These are phyloP conservation scores for Coniochaeta pulveracea DNA, from an alignment of 2,329 filamentous ascomycete species.

Conservation along the genomic window DNA sequence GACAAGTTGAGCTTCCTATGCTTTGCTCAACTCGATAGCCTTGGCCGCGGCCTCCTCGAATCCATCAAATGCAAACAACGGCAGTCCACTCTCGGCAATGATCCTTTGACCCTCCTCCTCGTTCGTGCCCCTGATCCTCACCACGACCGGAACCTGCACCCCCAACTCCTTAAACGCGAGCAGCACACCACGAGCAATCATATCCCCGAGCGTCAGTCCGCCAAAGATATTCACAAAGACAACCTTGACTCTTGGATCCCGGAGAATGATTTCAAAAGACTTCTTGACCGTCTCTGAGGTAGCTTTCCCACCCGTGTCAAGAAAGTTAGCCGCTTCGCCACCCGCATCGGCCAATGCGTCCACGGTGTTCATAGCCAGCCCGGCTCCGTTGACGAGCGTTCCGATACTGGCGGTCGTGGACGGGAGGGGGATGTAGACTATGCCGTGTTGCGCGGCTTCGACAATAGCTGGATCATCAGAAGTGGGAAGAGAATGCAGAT, in stretches of 20 bases:
- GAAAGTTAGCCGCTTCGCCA: slow-evolving; percentile 67
- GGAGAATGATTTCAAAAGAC: slow-evolving; percentile 62
- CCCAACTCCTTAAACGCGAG: slow-evolving; percentile 60
- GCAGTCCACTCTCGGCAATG: slow-evolving; percentile 56
- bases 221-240: slow-evolving; percentile 49
- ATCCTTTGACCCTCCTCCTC: slow-evolving; percentile 59
- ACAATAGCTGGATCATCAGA: slow-evolving; percentile 22
- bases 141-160: slow-evolving; percentile 62
- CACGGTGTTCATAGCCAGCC: slow-evolving; percentile 83
- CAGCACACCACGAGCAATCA: slow-evolving; percentile 69
- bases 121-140: slow-evolving; percentile 64
- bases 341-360: slow-evolving; percentile 62
- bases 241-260: slow-evolving; percentile 60
- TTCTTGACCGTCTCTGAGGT: slow-evolving; percentile 71
- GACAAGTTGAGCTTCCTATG: too few species aligned
- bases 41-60: slow-evolving; percentile 63
- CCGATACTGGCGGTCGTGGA: slow-evolving; percentile 52
- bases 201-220: slow-evolving; percentile 59
- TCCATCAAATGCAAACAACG: slow-evolving; percentile 59
- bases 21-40: slow-evolving; percentile 51
- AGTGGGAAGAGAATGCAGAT: slow-evolving; percentile 20
- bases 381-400: slow-evolving; percentile 80
- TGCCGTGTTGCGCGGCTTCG: slow-evolving; percentile 46
- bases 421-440: slow-evolving; percentile 61
- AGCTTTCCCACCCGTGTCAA: slow-evolving; percentile 84